Conservation (phyloP, 371 early-diverging fungal species). For the Gilbertella persicaria region DNA sequence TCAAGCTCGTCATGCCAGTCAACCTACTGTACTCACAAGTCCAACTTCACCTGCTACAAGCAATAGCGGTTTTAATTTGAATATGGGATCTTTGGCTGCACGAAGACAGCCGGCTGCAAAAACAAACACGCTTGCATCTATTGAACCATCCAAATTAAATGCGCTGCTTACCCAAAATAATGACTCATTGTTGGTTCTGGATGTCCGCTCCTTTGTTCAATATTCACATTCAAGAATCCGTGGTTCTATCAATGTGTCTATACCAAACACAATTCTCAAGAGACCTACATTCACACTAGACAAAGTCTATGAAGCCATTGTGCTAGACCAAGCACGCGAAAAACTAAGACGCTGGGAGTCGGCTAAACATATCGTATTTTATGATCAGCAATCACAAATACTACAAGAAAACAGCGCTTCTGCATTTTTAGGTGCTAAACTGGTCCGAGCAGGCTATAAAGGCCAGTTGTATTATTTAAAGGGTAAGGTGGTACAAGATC, state of each 20-base stretch:
- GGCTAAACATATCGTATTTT: conserved; percentile 53
- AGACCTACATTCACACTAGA: conserved; percentile 59
- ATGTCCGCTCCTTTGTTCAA: conserved; percentile 58
- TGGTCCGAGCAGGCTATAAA: conserved; percentile 31
- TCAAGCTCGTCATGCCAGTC: conserved; percentile 43
- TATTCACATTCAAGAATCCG: conserved; percentile 48
- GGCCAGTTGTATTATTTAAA: conserved; percentile 53
- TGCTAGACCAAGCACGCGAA: conserved; percentile 43
- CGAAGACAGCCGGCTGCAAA: conserved; percentile 19
- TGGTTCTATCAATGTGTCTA: conserved; percentile 53
- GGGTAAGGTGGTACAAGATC: conserved; percentile 39
- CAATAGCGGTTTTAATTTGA: conserved; percentile 11
- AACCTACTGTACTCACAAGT: conserved; percentile 32
- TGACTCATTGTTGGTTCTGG: conserved; percentile 41
- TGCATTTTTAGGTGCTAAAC: conserved; percentile 43
- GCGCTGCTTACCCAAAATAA: conserved; percentile 1
- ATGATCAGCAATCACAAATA: conserved; percentile 50
- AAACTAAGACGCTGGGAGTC: conserved; percentile 46
- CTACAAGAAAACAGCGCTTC: conserved; percentile 48
- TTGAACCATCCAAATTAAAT: conserved; percentile 10
- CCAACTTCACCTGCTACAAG: neutral
- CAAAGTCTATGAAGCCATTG: conserved; percentile 59
- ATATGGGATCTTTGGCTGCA: conserved; percentile 21
- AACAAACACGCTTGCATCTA: conserved; percentile 1
- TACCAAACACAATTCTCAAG: conserved; percentile 62